Percentiles rank a stretch among this genome's conserved stretches.
Conservation (phyloP, 768 basidiomycete genomes). For the Agaricus bisporus region DNA sequence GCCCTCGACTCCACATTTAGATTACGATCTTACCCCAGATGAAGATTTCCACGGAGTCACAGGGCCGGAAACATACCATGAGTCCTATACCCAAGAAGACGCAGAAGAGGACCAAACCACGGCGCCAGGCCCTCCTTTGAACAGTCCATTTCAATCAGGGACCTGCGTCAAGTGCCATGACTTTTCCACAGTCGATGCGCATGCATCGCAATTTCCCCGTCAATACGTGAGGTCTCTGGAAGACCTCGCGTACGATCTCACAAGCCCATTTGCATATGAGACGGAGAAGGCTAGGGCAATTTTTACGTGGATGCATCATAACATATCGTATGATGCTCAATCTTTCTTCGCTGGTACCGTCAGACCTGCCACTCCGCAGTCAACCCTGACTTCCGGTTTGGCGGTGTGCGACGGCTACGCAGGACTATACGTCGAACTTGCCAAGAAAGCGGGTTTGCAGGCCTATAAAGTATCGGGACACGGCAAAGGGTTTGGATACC, state of each 20-base stretch:
- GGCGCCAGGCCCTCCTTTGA: background rate
- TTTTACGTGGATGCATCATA: slow-evolving; percentile 42
- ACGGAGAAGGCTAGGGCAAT: slow-evolving; percentile 41
- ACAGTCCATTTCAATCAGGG: slow-evolving; percentile 4
- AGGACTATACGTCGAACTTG: slow-evolving; percentile 34
- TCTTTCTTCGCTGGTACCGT: slow-evolving; percentile 39
- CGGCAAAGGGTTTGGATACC: slow-evolving; percentile 41
- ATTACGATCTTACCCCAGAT: background rate
- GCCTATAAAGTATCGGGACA: slow-evolving; percentile 36
- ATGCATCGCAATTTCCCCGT: slow-evolving; percentile 38
- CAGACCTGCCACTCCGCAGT: slow-evolving; percentile 27
- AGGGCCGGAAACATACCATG: background rate
- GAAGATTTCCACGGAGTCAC: background rate
- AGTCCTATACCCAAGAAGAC: background rate
- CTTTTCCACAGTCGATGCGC: slow-evolving; percentile 35
- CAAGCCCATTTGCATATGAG: slow-evolving; percentile 34
- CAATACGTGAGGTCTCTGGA: slow-evolving; percentile 30
- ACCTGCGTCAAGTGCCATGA: slow-evolving; percentile 39
- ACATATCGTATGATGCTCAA: slow-evolving; percentile 38
- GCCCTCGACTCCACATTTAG: background rate
- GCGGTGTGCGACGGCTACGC: slow-evolving; percentile 48
- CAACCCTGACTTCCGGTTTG: slow-evolving; percentile 34
- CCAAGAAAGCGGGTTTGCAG: slow-evolving; percentile 32
- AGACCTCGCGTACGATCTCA: slow-evolving; percentile 33
- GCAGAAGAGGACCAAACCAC: background rate